Base-by-base conservation (phyloP, 2,329 filamentous ascomycete genomes). In the Phialophora verrucosa region DNA sequence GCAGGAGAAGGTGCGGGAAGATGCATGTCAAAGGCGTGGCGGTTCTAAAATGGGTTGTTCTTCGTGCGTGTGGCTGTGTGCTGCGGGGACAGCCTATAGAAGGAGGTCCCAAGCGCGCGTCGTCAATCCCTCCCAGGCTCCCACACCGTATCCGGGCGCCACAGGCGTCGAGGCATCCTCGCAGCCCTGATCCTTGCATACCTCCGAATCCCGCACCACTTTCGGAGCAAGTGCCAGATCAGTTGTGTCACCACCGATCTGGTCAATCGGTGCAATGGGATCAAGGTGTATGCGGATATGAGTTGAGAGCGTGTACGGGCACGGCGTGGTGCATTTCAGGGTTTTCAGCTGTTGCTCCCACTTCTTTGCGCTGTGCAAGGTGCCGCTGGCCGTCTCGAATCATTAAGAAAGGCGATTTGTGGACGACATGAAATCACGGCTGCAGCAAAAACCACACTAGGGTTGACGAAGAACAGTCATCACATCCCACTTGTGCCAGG, bases 401-500 rank as follows among this genome's bases (percentile, higher is more conserved):
- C 38, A 20, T 44, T 17, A 1, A n/a, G 17, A 17, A 42, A 8
- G 38, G 17, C 38, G 17, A 44, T 44, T 44, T 44, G 17, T 44
- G 38, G 38, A 44, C 38, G 17, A 7, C 38, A n/a, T 8, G 17
- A n/a, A 44, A 32, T 31, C 42, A 29, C 32, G 32, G 14, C 32
- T 32, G 58, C 59, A 54, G 42, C 49, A 31, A 31, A 47, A 62
- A 54, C 59, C 59, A 62, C 20, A 20, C 31, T 25, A 44, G 53
- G 29, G 29, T 56, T 25, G 53, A 56, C 10, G 53, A 56, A 20
- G 14, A 44, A 20, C 38, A 44, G 17, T n/a, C 38, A 20, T 44
- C 38, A 44, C 38, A 44, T 44, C 38, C 38, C 14, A 44, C 14
- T 44, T 44, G 38, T 44, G 38, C 8, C 20, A 38, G 53, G 53